Evolutionary conservation across 2,329 filamentous ascomycete species (phyloP).

Genomic region (Gremmenia infestans): DNA sequence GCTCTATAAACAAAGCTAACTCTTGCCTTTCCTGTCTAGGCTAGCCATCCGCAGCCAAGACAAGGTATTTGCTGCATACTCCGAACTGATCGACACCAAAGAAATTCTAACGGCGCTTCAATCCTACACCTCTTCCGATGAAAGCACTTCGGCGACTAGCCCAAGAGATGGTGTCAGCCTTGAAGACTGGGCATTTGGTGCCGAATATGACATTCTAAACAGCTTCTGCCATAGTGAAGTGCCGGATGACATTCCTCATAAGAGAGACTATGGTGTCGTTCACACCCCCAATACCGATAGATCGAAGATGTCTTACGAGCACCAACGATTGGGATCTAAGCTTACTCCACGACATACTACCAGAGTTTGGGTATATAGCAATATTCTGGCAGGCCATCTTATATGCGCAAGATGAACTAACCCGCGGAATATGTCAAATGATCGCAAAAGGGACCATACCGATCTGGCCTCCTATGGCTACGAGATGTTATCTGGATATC

Average conservation of each 20-base stretch:
- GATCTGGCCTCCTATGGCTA: slow-evolving; percentile 13
- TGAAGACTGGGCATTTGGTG: no score
- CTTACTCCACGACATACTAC: not conserved
- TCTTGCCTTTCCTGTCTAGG: not conserved
- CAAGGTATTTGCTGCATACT: not conserved
- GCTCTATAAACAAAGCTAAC: not conserved
- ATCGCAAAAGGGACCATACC: slow-evolving; percentile 2
- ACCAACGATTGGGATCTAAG: not conserved
- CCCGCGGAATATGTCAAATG: slow-evolving; percentile 5
- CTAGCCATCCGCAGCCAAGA: not conserved
- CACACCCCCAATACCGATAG: no score
- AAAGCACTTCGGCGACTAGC: no score
- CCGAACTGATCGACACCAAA: not conserved
- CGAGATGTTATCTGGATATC: slow-evolving; percentile 7
- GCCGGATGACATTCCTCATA: no score
- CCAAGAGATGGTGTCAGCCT: no score
- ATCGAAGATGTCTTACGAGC: no score
- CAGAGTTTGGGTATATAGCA: not conserved
- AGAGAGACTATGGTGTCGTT: no score
- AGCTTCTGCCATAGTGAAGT: no score
- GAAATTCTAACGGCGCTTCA: not conserved
- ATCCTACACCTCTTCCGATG: no score
- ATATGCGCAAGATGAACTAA: slow-evolving; percentile 9
- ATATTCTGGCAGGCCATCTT: not conserved
- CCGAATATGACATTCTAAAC: no score